These are phyloP conservation scores for Apiospora rasikravindrae DNA, from an alignment of 2,329 filamentous ascomycete genomes.

Conservation along the genomic window DNA sequence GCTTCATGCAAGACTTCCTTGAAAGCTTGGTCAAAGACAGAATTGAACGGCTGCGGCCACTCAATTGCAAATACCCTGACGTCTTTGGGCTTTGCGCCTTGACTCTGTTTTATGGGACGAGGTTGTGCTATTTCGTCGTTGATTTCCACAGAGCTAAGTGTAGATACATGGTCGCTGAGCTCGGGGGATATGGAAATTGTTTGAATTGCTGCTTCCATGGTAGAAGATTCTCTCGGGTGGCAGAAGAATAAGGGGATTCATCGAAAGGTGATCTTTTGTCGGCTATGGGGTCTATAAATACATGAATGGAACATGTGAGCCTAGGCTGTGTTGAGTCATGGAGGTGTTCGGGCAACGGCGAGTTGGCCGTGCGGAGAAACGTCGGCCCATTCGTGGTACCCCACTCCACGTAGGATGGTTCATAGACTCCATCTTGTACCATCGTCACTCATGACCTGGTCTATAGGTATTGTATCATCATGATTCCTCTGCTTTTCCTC, in stretches of 20 bases:
- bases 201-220: neutral
- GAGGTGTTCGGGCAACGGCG: neutral
- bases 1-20: neutral
- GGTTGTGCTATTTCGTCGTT: neutral
- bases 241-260: neutral
- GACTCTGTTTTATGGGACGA: neutral
- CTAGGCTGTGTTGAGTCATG: neutral
- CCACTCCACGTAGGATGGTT: neutral
- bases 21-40: neutral
- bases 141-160: neutral
- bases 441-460: neutral
- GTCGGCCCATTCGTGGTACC: neutral
- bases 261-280: neutral
- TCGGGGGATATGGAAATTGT: neutral
- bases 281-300: neutral
- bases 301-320: neutral
- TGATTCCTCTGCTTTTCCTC: neutral
- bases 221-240: neutral
- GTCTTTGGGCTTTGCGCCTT: neutral
- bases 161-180: neutral
- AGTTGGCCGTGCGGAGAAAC: neutral
- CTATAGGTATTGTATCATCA: neutral
- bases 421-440: neutral
- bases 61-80: neutral
- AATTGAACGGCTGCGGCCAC: neutral